Evolutionary conservation across 2,329 filamentous ascomycete genomes (phyloP).

Genomic region (Calonectria pseudoreteaudii): DNA sequence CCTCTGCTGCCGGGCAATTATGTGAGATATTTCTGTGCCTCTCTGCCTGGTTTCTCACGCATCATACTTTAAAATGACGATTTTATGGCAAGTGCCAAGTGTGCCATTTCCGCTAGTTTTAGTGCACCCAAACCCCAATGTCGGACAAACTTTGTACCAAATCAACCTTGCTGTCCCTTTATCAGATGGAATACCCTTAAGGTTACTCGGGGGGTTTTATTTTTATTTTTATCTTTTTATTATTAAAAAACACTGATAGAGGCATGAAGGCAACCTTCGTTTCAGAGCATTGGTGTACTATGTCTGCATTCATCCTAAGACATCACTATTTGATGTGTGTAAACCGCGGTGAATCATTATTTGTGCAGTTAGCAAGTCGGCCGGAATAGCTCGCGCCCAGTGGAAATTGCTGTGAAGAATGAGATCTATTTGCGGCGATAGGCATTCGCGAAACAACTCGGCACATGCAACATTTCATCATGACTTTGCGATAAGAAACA

Average conservation of each 20-base stretch:
- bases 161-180: neutral
- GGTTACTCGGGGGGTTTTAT: no score
- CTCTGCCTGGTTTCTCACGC: no score
- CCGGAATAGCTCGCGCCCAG: neutral
- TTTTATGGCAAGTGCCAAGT: no score
- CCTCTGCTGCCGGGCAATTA: neutral
- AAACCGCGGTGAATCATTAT: neutral
- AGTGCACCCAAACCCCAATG: neutral
- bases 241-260: no score
- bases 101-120: neutral
- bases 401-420: neutral
- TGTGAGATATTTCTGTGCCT: neutral
- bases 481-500: neutral
- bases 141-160: neutral
- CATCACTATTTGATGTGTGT: no score
- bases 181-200: neutral
- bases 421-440: neutral
- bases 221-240: no score
- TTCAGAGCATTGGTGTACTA: neutral
- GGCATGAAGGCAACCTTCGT: neutral
- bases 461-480: neutral
- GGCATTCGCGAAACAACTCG: neutral
- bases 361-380: neutral
- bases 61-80: no score
- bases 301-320: neutral